Conservation (phyloP, 139 green algal species). For the Coelastrella sp. region DNA sequence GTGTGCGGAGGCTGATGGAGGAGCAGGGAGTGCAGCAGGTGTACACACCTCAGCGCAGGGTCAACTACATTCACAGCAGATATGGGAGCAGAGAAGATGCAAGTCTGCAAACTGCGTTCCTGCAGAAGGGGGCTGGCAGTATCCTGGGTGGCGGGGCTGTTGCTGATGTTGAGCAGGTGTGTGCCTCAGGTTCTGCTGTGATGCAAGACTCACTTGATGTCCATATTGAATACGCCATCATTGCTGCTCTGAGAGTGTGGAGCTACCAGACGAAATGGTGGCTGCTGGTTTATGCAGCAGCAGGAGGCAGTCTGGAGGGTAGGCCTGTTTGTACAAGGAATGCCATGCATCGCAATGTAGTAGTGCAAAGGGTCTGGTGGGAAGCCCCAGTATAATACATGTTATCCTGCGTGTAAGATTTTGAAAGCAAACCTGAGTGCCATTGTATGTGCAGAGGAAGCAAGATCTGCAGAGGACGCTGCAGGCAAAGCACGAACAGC, state of each 20-base stretch:
- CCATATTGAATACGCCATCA: too few relatives aligned
- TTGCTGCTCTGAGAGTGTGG: too few relatives aligned
- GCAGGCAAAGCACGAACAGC: background rate
- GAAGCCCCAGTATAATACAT: too few relatives aligned
- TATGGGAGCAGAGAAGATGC: conserved; percentile 16
- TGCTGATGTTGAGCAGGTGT: conserved; percentile 32
- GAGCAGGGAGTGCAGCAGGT: background rate
- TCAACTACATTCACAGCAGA: background rate
- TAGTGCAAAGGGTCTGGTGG: too few relatives aligned
- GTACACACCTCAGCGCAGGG: background rate
- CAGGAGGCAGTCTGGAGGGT: too few relatives aligned
- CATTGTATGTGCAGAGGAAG: background rate
- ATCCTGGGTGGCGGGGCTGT: background rate
- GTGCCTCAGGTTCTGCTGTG: background rate
- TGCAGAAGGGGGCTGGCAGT: background rate
- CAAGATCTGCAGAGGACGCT: background rate
- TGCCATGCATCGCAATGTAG: too few relatives aligned
- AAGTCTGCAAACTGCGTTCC: background rate
- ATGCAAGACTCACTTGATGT: too few relatives aligned
- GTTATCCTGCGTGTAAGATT: too few relatives aligned
- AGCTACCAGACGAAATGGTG: too few relatives aligned
- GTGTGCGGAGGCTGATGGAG: conserved; percentile 3
- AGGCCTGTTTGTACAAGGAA: too few relatives aligned
- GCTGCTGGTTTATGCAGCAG: too few relatives aligned
- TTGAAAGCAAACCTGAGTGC: too few relatives aligned